Base-by-base conservation (phyloP, 306 rosid genomes). In the Carpinus viminea region DNA sequence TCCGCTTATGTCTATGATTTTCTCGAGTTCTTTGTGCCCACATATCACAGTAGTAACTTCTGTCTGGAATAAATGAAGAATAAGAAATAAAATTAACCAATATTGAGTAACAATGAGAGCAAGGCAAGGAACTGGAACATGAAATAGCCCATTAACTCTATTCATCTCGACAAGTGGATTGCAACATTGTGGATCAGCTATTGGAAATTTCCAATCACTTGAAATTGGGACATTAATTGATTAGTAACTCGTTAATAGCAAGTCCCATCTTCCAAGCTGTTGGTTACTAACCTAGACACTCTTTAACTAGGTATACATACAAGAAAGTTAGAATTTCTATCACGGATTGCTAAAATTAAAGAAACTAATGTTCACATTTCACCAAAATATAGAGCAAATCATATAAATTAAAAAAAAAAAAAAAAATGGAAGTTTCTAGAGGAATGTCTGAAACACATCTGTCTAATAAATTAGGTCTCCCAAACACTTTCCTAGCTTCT, bases 21-120 rank as follows among this genome's bases (percentile, higher is more conserved):
- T 89, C 85, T 75, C 80, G 88, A 95, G 86, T 82, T 95, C 99
- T 83, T 91, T 93, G 81, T 83, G 78, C 83, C 94, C 98, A 85
- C 97, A 96, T 66, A 96, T 89, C 82, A 96, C 97, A 71, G 98
- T 91, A 18, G 94, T 82, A 83, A 81, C 98, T 86, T 91, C 97
- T 59, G 98, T 95, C 99, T 95, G 96, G 81, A 81, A 82, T 46
- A 43, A 66, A 65, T 1, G 2, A 65, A 38, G 1, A 55, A 41
- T 6, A 41, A 72, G 59, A 72, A 61, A 83, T 75, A 59, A 51
- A 70, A 70, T 71, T 36, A 68, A 54, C 48, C 52, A 52, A 71
- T 12, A 65, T 48, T 41, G 15, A 71, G 45, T 11, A 28, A 80
- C 46, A 69, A 65, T 55, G 66, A 21, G 65, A 77, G 50, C 41